Conservation (phyloP, 345 rosid genomes). For the Salix koriyanagi region DNA sequence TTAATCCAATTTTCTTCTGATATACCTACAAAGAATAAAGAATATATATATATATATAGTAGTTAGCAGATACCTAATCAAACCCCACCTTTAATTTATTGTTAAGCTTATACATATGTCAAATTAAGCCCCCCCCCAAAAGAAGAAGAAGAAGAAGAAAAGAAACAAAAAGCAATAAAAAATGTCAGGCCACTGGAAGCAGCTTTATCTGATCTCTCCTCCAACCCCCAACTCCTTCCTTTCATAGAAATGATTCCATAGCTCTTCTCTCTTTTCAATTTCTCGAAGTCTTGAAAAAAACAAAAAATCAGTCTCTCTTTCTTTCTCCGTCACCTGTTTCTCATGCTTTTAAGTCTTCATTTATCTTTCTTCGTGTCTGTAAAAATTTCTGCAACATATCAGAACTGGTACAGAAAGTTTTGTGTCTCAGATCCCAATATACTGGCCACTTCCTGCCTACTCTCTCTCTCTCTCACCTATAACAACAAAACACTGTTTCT, state of each 20-base stretch:
- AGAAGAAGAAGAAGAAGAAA: neutral
- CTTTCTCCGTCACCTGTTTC: slow-evolving; percentile 3
- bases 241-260: slow-evolving; percentile 40
- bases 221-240: slow-evolving; percentile 12
- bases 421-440: slow-evolving; percentile 51
- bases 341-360: slow-evolving; percentile 16
- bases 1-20: slow-evolving; percentile 16
- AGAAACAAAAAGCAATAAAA: slow-evolving; percentile 22
- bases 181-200: slow-evolving; percentile 26
- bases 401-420: slow-evolving; percentile 42
- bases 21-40: neutral
- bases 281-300: neutral
- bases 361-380: slow-evolving; percentile 11
- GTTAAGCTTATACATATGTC: neutral
- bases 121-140: neutral
- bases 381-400: slow-evolving; percentile 25
- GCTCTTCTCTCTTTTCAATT: neutral
- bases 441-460: neutral
- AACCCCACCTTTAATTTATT: slow-evolving; percentile 3
- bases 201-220: slow-evolving; percentile 28
- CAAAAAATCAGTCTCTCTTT: neutral
- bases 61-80: slow-evolving; percentile 5
- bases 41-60: neutral
- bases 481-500: slow-evolving; percentile 28
- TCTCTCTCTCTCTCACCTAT: slow-evolving; percentile 10